Conservation (phyloP, 305 asterid species). For the Ilex paraguariensis region DNA sequence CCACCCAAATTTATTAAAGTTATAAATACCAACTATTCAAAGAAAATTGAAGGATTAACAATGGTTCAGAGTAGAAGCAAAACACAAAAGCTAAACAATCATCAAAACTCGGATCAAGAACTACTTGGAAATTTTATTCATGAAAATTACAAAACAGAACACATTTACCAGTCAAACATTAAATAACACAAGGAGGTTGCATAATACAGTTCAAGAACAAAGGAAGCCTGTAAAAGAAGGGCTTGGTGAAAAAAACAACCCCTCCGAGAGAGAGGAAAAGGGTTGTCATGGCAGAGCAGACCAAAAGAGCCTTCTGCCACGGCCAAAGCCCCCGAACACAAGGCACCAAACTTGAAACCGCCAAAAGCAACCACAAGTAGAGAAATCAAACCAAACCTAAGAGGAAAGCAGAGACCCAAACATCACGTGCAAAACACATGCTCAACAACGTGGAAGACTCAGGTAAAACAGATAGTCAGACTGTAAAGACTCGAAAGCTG, state of each 20-base stretch:
- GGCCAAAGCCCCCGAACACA: conserved; percentile 56
- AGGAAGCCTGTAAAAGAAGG: conserved; percentile 60
- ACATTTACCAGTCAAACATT: not conserved
- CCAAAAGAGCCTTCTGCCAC: conserved; percentile 35
- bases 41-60: too few relatives aligned
- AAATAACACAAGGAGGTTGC: conserved; percentile 26
- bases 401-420: conserved; percentile 14
- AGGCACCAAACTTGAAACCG: conserved; percentile 36
- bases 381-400: conserved; percentile 20
- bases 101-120: too few relatives aligned
- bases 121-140: too few relatives aligned
- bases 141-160: too few relatives aligned
- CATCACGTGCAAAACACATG: conserved; percentile 16
- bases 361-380: conserved; percentile 35
- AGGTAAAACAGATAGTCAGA: conserved; percentile 3
- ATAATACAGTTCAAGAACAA: conserved; percentile 26
- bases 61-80: too few relatives aligned
- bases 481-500: not conserved
- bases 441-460: conserved; percentile 14
- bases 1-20: too few relatives aligned
- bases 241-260: conserved; percentile 54
- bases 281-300: conserved; percentile 45
- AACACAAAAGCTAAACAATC: too few relatives aligned
- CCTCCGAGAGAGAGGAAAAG: conserved; percentile 7
- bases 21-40: too few relatives aligned